A percentile compares a stretch with the other conserved stretches of the same genome.
Conservation (phyloP, 176 grass and related monocot species). For the maize (Zea mays) region DNA sequence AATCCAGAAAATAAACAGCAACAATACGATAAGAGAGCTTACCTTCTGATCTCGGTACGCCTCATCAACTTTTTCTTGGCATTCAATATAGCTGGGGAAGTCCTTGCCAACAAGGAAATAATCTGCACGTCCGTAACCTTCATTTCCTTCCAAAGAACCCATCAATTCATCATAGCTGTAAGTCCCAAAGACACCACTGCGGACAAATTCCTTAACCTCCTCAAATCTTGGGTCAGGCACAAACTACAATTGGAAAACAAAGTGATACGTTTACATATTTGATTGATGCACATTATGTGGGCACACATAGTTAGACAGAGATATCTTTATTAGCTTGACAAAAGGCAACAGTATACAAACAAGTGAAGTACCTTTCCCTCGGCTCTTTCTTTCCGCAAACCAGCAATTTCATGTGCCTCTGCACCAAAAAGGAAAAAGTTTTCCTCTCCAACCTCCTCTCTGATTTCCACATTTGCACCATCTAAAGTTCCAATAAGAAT, state of each 20-base stretch:
- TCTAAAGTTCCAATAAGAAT: slow-evolving; percentile 94
- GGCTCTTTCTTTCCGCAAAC: slow-evolving; percentile 81
- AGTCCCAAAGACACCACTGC: slow-evolving; percentile 75
- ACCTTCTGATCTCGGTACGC: slow-evolving; percentile 84
- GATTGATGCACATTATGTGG: neutral
- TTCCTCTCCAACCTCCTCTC: slow-evolving; percentile 95
- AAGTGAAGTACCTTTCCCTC: slow-evolving; percentile 73
- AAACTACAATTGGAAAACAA: slow-evolving; percentile 59
- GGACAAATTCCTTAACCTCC: slow-evolving; percentile 92
- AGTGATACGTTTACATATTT: neutral
- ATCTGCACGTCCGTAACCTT: slow-evolving; percentile 94
- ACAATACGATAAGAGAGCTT: slow-evolving; percentile 27
- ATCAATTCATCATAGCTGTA: slow-evolving; percentile 82
- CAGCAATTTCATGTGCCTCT: slow-evolving; percentile 83
- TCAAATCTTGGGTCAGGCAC: slow-evolving; percentile 88
- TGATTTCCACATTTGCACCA: slow-evolving; percentile 99
- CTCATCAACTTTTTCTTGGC: slow-evolving; percentile 90
- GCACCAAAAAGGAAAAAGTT: slow-evolving; percentile 99
- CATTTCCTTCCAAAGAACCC: slow-evolving; percentile 93
- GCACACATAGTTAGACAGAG: neutral
- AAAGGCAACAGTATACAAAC: neutral
- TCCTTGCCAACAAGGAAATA: slow-evolving; percentile 99
- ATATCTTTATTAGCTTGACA: slow-evolving; percentile 29
- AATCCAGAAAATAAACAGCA: slow-evolving; percentile 15
- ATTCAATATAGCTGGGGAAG: slow-evolving; percentile 96